Conservation (phyloP, 1,139 yeast genomes). For the Candida mesenterica region DNA sequence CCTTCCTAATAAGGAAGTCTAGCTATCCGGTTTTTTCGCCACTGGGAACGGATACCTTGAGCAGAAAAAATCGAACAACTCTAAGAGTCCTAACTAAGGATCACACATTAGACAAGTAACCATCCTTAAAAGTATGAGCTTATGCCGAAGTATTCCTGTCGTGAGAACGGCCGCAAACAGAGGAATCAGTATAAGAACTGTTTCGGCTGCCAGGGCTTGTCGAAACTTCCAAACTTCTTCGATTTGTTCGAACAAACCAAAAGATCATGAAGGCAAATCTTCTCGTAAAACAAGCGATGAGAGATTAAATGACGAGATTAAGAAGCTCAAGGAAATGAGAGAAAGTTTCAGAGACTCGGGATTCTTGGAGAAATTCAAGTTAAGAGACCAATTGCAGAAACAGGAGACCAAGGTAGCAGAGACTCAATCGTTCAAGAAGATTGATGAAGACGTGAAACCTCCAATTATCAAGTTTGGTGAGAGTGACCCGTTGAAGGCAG, state of each 20-base stretch:
- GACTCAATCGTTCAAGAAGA: constrained; percentile 21
- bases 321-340: constrained; percentile 21
- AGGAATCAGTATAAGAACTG: not conserved
- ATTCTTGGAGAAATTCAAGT: constrained; percentile 25
- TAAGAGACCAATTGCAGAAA: constrained; percentile 24
- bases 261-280: not conserved
- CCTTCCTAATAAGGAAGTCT: too few species aligned
- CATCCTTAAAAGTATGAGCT: not conserved
- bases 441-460: constrained; percentile 18
- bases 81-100: too few species aligned
- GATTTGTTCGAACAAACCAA: not conserved
- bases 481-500: constrained; percentile 21
- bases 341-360: constrained; percentile 25
- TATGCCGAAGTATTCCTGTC: not conserved
- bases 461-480: constrained; percentile 20
- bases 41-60: too few species aligned
- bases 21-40: too few species aligned
- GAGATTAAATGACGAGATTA: constrained; percentile 20
- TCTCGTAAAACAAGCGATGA: constrained; percentile 10
- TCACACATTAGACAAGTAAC: not conserved
- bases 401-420: constrained; percentile 27
- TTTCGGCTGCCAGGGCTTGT: not conserved
- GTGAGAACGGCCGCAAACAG: not conserved
- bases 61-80: not conserved
- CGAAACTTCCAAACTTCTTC: not conserved